Conservation (phyloP, 2,329 filamentous ascomycete species). For the Botrytis tulipae region DNA sequence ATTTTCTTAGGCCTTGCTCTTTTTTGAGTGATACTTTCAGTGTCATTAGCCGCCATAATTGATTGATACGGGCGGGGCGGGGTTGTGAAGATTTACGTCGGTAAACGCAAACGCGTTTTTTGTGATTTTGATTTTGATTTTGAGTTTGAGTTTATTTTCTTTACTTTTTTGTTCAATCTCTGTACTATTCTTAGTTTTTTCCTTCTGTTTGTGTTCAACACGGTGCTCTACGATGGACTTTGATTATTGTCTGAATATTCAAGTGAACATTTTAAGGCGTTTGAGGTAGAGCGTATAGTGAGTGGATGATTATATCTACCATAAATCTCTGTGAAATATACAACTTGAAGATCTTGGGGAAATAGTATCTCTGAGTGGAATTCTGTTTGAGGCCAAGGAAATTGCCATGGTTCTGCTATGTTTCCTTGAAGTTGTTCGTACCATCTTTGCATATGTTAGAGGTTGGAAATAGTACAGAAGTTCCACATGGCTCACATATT, state of each 20-base stretch:
- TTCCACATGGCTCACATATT: neutral
- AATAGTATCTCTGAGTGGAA: neutral
- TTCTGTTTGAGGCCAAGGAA: neutral
- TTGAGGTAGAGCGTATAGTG: neutral
- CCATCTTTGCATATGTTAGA: neutral
- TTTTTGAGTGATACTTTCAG: neutral
- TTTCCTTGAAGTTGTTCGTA: neutral
- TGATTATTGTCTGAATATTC: neutral
- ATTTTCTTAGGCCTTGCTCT: neutral
- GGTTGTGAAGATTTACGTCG: neutral
- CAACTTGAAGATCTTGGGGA: neutral
- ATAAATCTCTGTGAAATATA: neutral
- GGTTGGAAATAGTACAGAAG: neutral
- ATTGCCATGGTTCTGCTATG: neutral
- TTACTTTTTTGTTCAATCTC: neutral
- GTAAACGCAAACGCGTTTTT: neutral
- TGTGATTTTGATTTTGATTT: neutral
- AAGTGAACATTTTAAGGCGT: neutral
- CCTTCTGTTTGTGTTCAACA: neutral
- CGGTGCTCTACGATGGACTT: neutral
- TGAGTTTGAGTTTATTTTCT: too few species aligned
- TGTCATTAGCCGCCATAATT: neutral
- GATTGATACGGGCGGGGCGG: neutral
- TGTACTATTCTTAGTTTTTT: neutral
- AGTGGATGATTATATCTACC: neutral